These are phyloP conservation scores for Elaeis guineensis DNA, from an alignment of 176 grass and related monocot genomes.

Conservation along the genomic window DNA sequence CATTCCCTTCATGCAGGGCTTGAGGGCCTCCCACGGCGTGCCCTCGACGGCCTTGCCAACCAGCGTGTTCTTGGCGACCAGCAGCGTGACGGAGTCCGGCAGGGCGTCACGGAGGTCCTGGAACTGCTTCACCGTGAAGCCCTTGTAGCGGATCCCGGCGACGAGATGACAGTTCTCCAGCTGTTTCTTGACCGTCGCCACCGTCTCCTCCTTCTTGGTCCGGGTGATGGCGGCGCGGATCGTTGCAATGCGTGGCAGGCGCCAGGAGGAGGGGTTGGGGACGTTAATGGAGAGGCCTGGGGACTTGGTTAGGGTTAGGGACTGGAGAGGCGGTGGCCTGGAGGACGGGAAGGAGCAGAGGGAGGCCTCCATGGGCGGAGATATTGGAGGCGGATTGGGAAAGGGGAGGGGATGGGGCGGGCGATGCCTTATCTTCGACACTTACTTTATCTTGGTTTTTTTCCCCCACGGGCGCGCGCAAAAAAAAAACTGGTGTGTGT, in stretches of 20 bases:
- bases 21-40: slow-evolving; percentile 64
- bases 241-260: neutral
- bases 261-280: neutral
- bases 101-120: slow-evolving; percentile 67
- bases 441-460: no score
- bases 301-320: slow-evolving; percentile 17
- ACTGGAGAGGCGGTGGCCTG: slow-evolving; percentile 10
- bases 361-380: slow-evolving; percentile 52
- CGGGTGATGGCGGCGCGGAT: slow-evolving; percentile 46
- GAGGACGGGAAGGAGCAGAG: slow-evolving; percentile 40
- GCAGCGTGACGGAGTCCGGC: slow-evolving; percentile 36
- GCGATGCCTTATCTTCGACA: slow-evolving; percentile 1
- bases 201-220: slow-evolving; percentile 37
- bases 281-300: neutral
- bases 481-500: no score
- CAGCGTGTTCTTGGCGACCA: slow-evolving; percentile 89
- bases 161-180: slow-evolving; percentile 66
- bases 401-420: slow-evolving; percentile 10
- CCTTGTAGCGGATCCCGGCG: slow-evolving; percentile 89
- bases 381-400: neutral
- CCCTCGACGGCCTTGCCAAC: slow-evolving; percentile 66
- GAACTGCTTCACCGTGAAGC: slow-evolving; percentile 70
- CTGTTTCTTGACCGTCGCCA: slow-evolving; percentile 47
- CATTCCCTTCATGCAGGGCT: slow-evolving; percentile 78
- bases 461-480: no score